Conservation (phyloP, 176 grass and related monocot species). For the Cenchrus fungigraminus region DNA sequence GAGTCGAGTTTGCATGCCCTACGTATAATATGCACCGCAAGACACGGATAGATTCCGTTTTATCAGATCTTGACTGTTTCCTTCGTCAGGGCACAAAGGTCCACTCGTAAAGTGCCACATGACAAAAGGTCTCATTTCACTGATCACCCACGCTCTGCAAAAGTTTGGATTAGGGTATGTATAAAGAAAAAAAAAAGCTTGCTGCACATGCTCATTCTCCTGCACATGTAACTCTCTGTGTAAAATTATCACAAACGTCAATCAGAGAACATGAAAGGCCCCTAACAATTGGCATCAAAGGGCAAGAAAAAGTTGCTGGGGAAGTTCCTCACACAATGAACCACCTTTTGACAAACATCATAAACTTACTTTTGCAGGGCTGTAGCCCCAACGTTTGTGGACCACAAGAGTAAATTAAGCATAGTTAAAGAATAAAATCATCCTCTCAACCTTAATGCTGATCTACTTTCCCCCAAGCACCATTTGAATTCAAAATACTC, state of each 20-base stretch:
- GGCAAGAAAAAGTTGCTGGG: background rate
- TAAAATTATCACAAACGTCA: constrained; percentile 15
- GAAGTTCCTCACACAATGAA: constrained; percentile 27
- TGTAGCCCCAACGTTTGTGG: background rate
- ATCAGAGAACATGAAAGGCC: constrained; percentile 28
- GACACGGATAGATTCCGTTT: constrained; percentile 2
- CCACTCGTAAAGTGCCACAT: background rate
- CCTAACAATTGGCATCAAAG: background rate
- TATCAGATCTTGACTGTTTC: constrained; percentile 27
- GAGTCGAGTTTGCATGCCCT: background rate
- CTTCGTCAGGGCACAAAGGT: constrained; percentile 3
- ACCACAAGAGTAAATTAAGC: constrained; percentile 28
- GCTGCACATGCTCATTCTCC: constrained; percentile 22
- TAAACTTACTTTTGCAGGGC: constrained; percentile 28
- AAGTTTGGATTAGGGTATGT: background rate
- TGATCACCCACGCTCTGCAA: background rate
- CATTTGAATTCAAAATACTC: background rate
- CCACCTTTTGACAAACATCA: constrained; percentile 36
- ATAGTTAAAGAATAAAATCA: background rate
- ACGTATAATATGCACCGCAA: constrained; percentile 1
- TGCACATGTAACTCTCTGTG: constrained; percentile 28
- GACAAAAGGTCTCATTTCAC: background rate
- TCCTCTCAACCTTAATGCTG: background rate
- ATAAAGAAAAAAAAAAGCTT: background rate
- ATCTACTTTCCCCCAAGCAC: background rate